Percentiles rank a stretch among this genome's conserved stretches.
Evolutionary conservation across 1,284 basidiomycete genomes (phyloP).

Genomic region (Tetrapyrgos nigripes): DNA sequence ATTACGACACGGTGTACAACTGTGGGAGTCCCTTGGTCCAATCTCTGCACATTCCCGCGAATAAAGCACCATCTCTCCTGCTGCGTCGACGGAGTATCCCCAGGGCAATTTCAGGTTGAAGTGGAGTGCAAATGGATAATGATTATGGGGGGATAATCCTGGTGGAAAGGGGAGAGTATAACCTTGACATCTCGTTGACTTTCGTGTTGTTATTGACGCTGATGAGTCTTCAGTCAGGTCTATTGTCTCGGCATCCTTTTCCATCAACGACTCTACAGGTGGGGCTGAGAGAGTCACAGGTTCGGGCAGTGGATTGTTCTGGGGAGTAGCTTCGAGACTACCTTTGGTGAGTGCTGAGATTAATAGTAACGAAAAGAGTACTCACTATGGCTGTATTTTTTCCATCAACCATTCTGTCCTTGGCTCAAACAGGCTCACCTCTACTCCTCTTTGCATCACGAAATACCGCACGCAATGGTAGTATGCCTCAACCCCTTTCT

Average conservation of each 20-base stretch:
- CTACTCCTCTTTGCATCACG: not conserved
- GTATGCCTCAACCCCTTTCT: not conserved
- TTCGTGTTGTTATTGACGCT: too few relatives aligned
- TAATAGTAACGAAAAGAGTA: not conserved
- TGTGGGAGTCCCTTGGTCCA: not conserved
- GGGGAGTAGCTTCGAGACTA: too few relatives aligned
- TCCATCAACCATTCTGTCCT: not conserved
- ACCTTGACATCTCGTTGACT: not conserved
- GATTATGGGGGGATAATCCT: conserved; percentile 13
- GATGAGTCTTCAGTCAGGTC: not conserved
- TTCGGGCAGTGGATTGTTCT: not conserved
- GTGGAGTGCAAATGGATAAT: conserved; percentile 29
- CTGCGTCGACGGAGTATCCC: conserved; percentile 20
- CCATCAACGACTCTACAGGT: not conserved
- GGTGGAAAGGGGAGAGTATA: conserved; percentile 19
- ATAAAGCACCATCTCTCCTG: conserved; percentile 22
- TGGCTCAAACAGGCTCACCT: not conserved
- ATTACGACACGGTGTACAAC: conserved; percentile 20
- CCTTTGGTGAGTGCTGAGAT: too few relatives aligned
- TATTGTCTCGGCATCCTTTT: not conserved
- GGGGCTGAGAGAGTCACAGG: not conserved
- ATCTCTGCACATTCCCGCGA: conserved; percentile 12
- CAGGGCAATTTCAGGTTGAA: conserved; percentile 27
- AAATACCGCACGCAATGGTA: not conserved
- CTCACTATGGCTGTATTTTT: not conserved